Conservation (phyloP, 2,329 filamentous ascomycete genomes). For the Leptographium galeiforme region DNA sequence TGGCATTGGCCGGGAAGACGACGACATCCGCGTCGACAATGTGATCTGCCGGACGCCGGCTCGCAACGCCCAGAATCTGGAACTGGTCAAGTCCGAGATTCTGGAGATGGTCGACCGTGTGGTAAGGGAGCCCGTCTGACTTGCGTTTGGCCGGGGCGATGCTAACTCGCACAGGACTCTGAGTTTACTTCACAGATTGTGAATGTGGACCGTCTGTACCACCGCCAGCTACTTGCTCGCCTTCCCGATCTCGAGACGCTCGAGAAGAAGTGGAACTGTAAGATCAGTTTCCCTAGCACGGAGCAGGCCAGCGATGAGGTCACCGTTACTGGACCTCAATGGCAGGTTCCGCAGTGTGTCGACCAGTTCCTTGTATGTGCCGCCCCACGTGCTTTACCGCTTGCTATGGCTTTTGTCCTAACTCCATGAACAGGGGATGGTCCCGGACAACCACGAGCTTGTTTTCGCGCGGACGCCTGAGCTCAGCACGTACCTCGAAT, state of each 20-base stretch:
- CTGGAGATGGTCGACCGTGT: conserved; percentile 98
- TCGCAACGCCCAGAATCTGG: conserved; percentile 89
- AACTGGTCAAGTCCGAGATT: conserved; percentile 96
- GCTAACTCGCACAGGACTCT: conserved; percentile 51
- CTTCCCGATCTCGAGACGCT: conserved; percentile 84
- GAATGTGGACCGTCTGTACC: conserved; percentile 86
- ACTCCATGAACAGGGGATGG: conserved; percentile 57
- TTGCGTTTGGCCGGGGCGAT: background rate
- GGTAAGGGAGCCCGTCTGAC: conserved; percentile 32
- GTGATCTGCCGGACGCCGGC: conserved; percentile 97
- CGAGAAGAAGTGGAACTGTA: conserved; percentile 99
- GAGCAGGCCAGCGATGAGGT: conserved; percentile 95
- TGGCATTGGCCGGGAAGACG: conserved; percentile 85
- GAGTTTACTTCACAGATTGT: conserved; percentile 94
- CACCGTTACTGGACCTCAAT: conserved; percentile 90
- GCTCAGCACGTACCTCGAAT: conserved; percentile 70
- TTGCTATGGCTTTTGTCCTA: background rate
- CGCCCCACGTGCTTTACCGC: background rate
- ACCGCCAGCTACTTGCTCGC: conserved; percentile 81
- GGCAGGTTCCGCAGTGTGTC: conserved; percentile 93
- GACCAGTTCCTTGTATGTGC: conserved; percentile 67
- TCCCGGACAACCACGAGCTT: conserved; percentile 89
- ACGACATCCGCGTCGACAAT: conserved; percentile 97
- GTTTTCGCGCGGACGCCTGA: conserved; percentile 64
- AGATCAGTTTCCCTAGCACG: conserved; percentile 94